Percentiles rank a stretch among this genome's conserved stretches.
These are phyloP conservation scores for Fusarium lateritium DNA, from an alignment of 2,329 filamentous ascomycete genomes.

Conservation along the genomic window DNA sequence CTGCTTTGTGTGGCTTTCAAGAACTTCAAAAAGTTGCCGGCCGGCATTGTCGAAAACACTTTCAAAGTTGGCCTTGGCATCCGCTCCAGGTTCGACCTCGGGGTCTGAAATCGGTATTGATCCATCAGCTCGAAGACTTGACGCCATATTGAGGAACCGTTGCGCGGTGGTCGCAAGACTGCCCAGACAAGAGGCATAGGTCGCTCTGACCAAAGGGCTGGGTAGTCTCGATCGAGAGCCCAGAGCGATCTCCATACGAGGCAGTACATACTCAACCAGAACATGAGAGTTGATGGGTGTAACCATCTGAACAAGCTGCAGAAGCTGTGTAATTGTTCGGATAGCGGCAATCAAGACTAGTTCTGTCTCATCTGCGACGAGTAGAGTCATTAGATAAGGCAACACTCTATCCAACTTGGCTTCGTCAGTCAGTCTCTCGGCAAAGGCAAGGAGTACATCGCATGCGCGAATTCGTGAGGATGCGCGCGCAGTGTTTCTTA, in stretches of 20 bases:
- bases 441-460: slow-evolving; percentile 91
- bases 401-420: slow-evolving; percentile 94
- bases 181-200: slow-evolving; percentile 93
- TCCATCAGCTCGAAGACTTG: slow-evolving; percentile 87
- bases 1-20: slow-evolving; percentile 90
- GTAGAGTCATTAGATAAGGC: slow-evolving; percentile 86
- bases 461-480: slow-evolving; percentile 91
- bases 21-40: slow-evolving; percentile 83
- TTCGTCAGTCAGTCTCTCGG: slow-evolving; percentile 92
- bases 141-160: slow-evolving; percentile 90
- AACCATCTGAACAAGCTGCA: slow-evolving; percentile 89
- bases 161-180: slow-evolving; percentile 89
- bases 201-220: slow-evolving; percentile 83
- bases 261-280: slow-evolving; percentile 77
- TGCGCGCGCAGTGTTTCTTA: slow-evolving; percentile 90
- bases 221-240: slow-evolving; percentile 63
- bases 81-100: slow-evolving; percentile 80
- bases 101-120: slow-evolving; percentile 83
- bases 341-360: slow-evolving; percentile 89
- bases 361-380: slow-evolving; percentile 83
- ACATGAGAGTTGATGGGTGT: slow-evolving; percentile 82
- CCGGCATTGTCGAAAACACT: slow-evolving; percentile 91
- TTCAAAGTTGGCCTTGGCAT: slow-evolving; percentile 80
- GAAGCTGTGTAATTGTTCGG: slow-evolving; percentile 87
- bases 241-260: slow-evolving; percentile 71